A percentile compares a stretch with the other conserved stretches of the same genome.
Conservation (phyloP, 2,329 filamentous ascomycete species). For the Talaromyces islandicus region DNA sequence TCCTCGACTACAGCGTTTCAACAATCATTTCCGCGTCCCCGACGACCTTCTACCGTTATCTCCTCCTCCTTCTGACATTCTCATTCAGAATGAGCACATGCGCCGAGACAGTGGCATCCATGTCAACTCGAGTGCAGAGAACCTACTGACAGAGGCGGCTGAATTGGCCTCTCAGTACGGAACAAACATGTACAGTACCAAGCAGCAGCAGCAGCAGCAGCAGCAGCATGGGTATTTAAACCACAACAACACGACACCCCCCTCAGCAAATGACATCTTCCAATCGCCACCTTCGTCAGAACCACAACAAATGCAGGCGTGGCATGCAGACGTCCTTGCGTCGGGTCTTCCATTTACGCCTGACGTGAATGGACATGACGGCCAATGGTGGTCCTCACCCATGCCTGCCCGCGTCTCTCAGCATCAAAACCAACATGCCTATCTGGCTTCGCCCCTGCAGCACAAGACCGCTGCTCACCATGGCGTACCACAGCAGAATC, state of each 20-base stretch:
- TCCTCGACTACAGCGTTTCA: slow-evolving; percentile 49
- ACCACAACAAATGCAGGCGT: slow-evolving; percentile 33
- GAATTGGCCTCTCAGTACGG: slow-evolving; percentile 29
- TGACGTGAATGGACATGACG: slow-evolving; percentile 31
- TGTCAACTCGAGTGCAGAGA: slow-evolving; percentile 16
- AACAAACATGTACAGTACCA: slow-evolving; percentile 25
- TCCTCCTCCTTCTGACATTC: slow-evolving; percentile 40
- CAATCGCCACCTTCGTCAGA: slow-evolving; percentile 34
- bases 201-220: slow-evolving; percentile 22
- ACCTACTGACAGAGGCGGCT: slow-evolving; percentile 25
- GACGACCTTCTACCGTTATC: slow-evolving; percentile 39
- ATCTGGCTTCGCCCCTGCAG: slow-evolving; percentile 29
- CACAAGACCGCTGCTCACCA: slow-evolving; percentile 19
- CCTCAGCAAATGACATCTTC: slow-evolving; percentile 33
- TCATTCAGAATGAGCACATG: slow-evolving; percentile 34
- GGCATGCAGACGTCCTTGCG: slow-evolving; percentile 35
- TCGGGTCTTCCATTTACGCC: slow-evolving; percentile 33
- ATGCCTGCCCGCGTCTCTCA: slow-evolving; percentile 28
- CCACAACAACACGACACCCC: slow-evolving; percentile 28
- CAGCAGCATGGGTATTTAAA: slow-evolving; percentile 23
- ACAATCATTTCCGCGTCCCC: slow-evolving; percentile 40
- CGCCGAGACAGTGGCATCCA: slow-evolving; percentile 22
- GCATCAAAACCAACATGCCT: slow-evolving; percentile 30
- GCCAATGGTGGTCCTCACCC: slow-evolving; percentile 38
- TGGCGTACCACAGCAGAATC: slow-evolving; percentile 23